phyloP scores from a whole-genome alignment of 1,284 basidiomycete genomes.

The Boletus smithii region DNA sequence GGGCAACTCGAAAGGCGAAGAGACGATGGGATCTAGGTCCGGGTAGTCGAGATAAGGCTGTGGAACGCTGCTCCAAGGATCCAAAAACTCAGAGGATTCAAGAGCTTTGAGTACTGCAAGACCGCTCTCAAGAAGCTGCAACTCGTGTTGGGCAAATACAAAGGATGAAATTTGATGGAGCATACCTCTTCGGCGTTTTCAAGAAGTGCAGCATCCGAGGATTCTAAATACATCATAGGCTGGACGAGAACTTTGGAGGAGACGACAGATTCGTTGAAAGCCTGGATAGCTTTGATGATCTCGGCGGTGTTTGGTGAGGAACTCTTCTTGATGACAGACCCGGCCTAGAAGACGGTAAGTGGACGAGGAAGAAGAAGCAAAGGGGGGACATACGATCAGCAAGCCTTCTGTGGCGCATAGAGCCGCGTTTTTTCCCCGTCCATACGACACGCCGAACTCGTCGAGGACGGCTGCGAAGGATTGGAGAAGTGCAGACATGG shows the following conservation, averaged over 20 bases:
- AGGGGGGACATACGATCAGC: slow-evolving; percentile 58
- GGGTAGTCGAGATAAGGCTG: slow-evolving; percentile 61
- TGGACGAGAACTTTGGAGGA: slow-evolving; percentile 61
- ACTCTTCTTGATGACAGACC: slow-evolving; percentile 51
- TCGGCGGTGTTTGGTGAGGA: slow-evolving; percentile 52
- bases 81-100: slow-evolving; percentile 54
- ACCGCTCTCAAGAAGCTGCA: slow-evolving; percentile 63
- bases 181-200: slow-evolving; percentile 61
- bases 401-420: slow-evolving; percentile 86
- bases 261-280: slow-evolving; percentile 58
- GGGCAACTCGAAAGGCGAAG: slow-evolving; percentile 66
- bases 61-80: slow-evolving; percentile 55
- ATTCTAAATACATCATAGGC: slow-evolving; percentile 50
- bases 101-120: slow-evolving; percentile 53
- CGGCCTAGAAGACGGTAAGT: slow-evolving; percentile 44
- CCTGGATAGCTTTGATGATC: slow-evolving; percentile 63
- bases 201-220: slow-evolving; percentile 37
- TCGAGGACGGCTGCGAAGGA: slow-evolving; percentile 84
- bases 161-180: neutral
- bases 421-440: slow-evolving; percentile 80
- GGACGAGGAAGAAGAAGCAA: neutral
- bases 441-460: slow-evolving; percentile 86
- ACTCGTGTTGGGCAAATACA: neutral
- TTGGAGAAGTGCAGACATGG: slow-evolving; percentile 73
- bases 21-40: slow-evolving; percentile 41